These are phyloP conservation scores for Metschnikowia orientalis DNA, from an alignment of 805 yeast species.

Conservation along the genomic window DNA sequence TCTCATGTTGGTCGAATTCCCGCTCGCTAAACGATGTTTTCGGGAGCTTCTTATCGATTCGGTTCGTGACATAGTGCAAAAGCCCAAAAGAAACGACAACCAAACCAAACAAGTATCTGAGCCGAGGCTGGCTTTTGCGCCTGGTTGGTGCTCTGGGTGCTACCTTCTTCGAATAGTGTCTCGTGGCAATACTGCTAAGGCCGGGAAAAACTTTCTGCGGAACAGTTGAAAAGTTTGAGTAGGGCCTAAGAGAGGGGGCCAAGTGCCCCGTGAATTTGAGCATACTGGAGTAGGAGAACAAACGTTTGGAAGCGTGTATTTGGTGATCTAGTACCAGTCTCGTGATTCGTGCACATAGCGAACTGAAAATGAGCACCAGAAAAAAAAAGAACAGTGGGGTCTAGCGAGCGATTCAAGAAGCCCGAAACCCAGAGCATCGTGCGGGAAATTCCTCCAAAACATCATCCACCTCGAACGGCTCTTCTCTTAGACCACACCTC, in stretches of 20 bases:
- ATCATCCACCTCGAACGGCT: neutral
- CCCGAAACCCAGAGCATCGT: no score
- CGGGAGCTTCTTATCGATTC: conserved; percentile 29
- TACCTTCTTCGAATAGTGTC: no score
- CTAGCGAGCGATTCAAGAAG: no score
- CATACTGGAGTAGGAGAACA: no score
- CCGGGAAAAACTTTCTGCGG: no score
- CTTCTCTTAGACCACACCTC: neutral
- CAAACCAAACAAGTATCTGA: conserved; percentile 36
- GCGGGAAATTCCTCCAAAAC: conserved; percentile 3
- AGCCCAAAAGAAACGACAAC: conserved; percentile 30
- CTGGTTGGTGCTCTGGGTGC: no score
- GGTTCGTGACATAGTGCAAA: conserved; percentile 28
- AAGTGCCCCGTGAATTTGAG: no score
- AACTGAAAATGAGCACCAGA: conserved; percentile 1
- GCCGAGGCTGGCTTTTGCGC: conserved; percentile 25
- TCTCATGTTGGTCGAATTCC: conserved; percentile 47
- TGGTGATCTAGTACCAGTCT: neutral
- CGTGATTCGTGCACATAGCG: conserved; percentile 3
- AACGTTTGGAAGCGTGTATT: neutral
- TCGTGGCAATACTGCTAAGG: no score
- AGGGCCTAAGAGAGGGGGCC: no score
- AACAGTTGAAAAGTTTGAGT: no score
- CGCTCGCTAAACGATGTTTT: conserved; percentile 43
- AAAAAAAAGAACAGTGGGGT: no score